These are phyloP conservation scores for Xylaria hypoxylon DNA, from an alignment of 2,329 filamentous ascomycete species.

Conservation along the genomic window DNA sequence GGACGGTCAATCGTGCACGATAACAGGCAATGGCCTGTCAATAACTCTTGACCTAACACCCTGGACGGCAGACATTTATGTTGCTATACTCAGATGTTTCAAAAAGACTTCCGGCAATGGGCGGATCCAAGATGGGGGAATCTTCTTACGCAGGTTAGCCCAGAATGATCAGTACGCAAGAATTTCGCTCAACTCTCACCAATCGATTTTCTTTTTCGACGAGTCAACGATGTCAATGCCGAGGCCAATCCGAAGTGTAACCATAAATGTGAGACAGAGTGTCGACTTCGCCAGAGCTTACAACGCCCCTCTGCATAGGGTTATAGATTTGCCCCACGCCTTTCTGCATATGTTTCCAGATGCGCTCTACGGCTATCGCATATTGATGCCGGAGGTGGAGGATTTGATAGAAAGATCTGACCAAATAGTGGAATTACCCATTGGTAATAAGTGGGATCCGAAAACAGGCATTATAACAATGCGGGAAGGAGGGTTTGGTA, in stretches of 20 bases:
- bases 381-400: not conserved
- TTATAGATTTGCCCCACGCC: too few relatives aligned
- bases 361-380: not conserved
- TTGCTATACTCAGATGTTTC: not conserved
- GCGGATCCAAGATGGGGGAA: not conserved
- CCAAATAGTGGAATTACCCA: not conserved
- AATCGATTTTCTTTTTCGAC: too few relatives aligned
- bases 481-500: not conserved
- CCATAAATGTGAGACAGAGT: not conserved
- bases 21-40: not conserved
- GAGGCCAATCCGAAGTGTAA: not conserved
- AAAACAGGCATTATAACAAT: not conserved
- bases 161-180: not conserved
- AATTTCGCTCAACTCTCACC: not conserved
- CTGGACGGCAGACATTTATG: not conserved
- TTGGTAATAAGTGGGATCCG: not conserved
- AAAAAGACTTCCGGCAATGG: not conserved
- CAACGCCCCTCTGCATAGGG: fast-evolving
- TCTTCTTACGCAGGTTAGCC: not conserved
- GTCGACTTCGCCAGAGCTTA: too few relatives aligned
- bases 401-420: not conserved
- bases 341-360: too few relatives aligned
- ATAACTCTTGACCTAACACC: not conserved
- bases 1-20: not conserved
- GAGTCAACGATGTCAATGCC: too few relatives aligned